Evolutionary conservation across 192 early-diverging fungal genomes (phyloP), one percentile per base, ranked within the genome.

Genomic region (Spizellomyces punctatus): DNA sequence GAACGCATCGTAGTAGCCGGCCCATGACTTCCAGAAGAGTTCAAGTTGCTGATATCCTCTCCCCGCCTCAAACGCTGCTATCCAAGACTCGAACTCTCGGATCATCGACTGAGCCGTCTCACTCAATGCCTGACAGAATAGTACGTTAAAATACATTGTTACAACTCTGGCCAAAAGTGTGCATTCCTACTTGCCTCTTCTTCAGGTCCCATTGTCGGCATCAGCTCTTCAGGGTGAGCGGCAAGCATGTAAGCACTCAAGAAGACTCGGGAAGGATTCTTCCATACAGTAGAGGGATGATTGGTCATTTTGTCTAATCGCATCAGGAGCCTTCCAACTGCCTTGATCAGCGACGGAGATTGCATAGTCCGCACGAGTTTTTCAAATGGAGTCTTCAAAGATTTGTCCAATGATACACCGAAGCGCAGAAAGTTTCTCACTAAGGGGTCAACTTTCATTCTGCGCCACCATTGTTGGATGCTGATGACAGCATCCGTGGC

Each of bases 241-340:
- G 86, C 78, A 3, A 91, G 84, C 87, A 94, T 87, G 63, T 90
- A 94, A 46, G 87, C 79, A 68, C 83, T 89, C 61, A 94, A 67
- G 55, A 93, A 87, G 10, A 93, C 86, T 21, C 91, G 79, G 10
- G 86, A 83, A 47, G 81, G 79, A 76, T 81, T 88, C 65, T 79
- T 89, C 58, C 65, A 76, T 5, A 21, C 59, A 8, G 27, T 19
- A 12, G 42, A 0, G 5, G 57, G 5, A 7, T 45, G 12, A 8
- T 60, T 47, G 8, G 27, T 62, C 60, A 78, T 47, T 43, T 66
- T 75, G 48, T 69, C 56, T 21, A 81, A 22, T 19, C 66, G 69
- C n/a, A 44, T 9, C 14, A 85, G 56, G 4, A 85, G 17, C 52
- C 61, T 41, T 12, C 58, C 67, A 14, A 72, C 72, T 58, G 70